Base-by-base conservation (phyloP, 768 basidiomycete genomes). In the Mycena kentingensis region DNA sequence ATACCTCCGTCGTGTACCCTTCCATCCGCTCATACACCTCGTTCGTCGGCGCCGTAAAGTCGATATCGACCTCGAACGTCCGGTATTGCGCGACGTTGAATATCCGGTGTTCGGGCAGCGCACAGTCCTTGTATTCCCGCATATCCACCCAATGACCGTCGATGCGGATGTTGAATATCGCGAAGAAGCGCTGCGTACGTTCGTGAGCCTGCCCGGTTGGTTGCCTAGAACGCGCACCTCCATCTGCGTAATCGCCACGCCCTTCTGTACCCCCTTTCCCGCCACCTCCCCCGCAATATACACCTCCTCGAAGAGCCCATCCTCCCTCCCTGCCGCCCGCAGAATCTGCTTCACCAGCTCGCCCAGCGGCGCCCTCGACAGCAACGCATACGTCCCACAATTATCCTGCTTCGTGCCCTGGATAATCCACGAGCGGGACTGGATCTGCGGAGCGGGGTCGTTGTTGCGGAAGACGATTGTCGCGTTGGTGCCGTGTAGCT, bases 111-210 rank as follows among this genome's bases (percentile, higher is more conserved):
- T 57, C 49, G 11, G 60, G 54, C 18, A 63, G 60, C 18, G 54
- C 46, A 48, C 57, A 52, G 11, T 24, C 27, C 44, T 56, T 61
- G 46, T 58, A 63, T 19, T 54, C 28, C 3, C 60, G 53, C 53
- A 63, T 61, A 28, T 63, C 62, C 27, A 61, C 53, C 62, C 62
- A 63, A 12, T 37, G 36, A 18, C 57, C 62, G 48, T 63, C 60
- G 28, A 63, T 49, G 24, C 62, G 60, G 26, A 63, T 56, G 43
- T 63, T 63, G 54, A 63, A 63, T 12, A 63, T 63, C 3, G 62
- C 62, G 27, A 61, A 61, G 51, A 63, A 63, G 18, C 45, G 49
- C 57, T 59, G 37, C n/a, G 24, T 18, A 11, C 12, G 13, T 11
- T 28, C 5, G 35, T 25, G n/a, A 7, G 31, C 31, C 8, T 39